Percentiles rank a stretch among this genome's conserved stretches.
Evolutionary conservation across 257 asterid genomes (phyloP).

Genomic region (Linaria vulgaris): DNA sequence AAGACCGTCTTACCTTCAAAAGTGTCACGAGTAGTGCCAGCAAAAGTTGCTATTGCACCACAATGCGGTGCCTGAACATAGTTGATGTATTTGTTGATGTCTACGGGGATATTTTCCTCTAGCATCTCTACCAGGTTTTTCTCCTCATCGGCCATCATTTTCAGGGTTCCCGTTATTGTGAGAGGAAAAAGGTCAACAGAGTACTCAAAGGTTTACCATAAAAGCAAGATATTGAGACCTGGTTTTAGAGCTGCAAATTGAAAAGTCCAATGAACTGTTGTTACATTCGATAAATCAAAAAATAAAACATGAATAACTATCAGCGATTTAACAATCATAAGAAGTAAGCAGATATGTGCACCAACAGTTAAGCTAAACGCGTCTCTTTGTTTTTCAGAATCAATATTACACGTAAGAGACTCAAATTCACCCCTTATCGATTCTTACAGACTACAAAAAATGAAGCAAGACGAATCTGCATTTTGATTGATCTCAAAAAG

Average conservation of each 20-base stretch:
- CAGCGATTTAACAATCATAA: too few species aligned
- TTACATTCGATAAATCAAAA: too few species aligned
- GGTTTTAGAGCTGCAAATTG: not conserved
- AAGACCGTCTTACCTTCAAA: constrained; percentile 72
- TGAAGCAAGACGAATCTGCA: not conserved
- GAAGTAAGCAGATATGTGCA: too few species aligned
- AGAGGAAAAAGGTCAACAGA: not conserved
- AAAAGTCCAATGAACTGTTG: not conserved
- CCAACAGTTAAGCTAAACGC: too few species aligned
- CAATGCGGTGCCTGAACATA: constrained; percentile 78
- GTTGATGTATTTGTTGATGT: constrained; percentile 57
- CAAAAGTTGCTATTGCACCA: constrained; percentile 91
- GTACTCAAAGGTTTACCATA: not conserved
- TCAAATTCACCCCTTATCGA: not conserved
- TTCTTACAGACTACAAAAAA: not conserved
- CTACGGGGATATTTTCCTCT: constrained; percentile 58
- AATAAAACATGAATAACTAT: too few species aligned
- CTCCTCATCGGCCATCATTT: constrained; percentile 61
- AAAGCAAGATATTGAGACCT: not conserved
- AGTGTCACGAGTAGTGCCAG: constrained; percentile 90
- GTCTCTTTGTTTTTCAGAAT: too few species aligned
- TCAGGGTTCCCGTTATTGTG: not conserved
- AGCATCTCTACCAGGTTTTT: constrained; percentile 68
- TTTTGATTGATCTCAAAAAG: not conserved
- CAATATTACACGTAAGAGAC: not conserved